Evolutionary conservation across 23 red algal species (phyloP).

Genomic region (Gracilaria gracilis): DNA sequence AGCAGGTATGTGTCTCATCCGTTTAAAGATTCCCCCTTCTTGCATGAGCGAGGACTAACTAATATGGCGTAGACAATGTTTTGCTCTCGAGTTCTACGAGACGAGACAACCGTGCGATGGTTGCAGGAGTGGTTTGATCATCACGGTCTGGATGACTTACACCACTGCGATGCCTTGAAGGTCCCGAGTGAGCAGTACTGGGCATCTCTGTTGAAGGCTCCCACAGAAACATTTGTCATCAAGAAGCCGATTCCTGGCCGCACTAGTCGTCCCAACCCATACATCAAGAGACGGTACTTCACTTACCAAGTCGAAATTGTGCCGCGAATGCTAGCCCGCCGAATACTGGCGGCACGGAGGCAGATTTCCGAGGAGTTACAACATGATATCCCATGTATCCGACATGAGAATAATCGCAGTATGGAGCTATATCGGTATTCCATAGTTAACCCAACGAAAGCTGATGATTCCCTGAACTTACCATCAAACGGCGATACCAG

Average conservation of each 20-base stretch:
- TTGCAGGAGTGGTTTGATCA: constrained; percentile 51
- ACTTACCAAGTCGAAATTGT: constrained; percentile 55
- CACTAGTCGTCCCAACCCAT: constrained; percentile 49
- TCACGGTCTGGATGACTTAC: constrained; percentile 52
- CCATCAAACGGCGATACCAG: constrained; percentile 33
- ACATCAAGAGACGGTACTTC: constrained; percentile 59
- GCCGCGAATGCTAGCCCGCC: constrained; percentile 52
- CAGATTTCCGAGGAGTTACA: constrained; percentile 58
- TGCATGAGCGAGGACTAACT: not conserved
- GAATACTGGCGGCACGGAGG: constrained; percentile 53
- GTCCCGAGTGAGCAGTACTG: constrained; percentile 32
- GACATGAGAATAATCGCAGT: constrained; percentile 36
- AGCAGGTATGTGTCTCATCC: constrained; percentile 42
- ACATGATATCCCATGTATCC: constrained; percentile 37
- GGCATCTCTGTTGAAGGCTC: constrained; percentile 29
- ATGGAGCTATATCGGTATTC: constrained; percentile 38
- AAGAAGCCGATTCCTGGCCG: constrained; percentile 65
- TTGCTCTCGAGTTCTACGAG: constrained; percentile 53
- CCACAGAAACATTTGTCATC: constrained; percentile 9
- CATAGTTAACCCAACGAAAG: constrained; percentile 25
- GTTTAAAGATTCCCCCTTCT: not conserved
- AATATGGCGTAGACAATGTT: constrained; percentile 37
- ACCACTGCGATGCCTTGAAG: constrained; percentile 56
- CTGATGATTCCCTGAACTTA: constrained; percentile 21
- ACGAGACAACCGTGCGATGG: constrained; percentile 62